Conservation (phyloP, 148 eudicot species). For the Rhododendron mucronatum region DNA sequence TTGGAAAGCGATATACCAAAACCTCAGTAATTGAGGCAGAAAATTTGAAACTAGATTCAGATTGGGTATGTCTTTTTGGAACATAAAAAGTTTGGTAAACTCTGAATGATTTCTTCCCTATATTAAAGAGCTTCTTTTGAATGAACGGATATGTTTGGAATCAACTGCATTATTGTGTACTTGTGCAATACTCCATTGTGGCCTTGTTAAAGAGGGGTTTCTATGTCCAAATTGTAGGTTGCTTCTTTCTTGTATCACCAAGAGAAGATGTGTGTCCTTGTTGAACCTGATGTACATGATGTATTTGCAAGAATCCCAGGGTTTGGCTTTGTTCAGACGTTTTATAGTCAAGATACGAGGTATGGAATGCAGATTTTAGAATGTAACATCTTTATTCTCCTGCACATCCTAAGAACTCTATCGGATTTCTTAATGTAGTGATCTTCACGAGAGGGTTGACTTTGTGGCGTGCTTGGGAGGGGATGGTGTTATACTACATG, state of each 20-base stretch:
- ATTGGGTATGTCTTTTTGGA: background rate
- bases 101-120: background rate
- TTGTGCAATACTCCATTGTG: background rate
- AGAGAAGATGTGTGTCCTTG: conserved; percentile 93
- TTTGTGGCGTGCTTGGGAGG: conserved; percentile 96
- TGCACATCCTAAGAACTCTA: background rate
- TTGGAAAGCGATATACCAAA: background rate
- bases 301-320: conserved; percentile 95
- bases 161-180: background rate
- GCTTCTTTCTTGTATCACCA: conserved; percentile 81
- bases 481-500: conserved; percentile 96
- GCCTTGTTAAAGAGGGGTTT: background rate
- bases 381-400: background rate
- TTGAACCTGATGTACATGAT: conserved; percentile 97
- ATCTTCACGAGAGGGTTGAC: conserved; percentile 97
- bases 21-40: background rate
- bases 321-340: conserved; percentile 96
- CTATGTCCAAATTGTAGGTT: conserved; percentile 46
- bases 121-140: background rate
- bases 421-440: conserved; percentile 34
- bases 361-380: conserved; percentile 12
- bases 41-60: background rate
- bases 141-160: background rate
- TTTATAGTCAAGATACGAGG: conserved; percentile 97
- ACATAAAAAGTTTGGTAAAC: background rate